Evolutionary conservation across 257 asterid genomes (phyloP), one percentile per base, ranked within the genome.

Genomic region (Cordia subcordata): DNA sequence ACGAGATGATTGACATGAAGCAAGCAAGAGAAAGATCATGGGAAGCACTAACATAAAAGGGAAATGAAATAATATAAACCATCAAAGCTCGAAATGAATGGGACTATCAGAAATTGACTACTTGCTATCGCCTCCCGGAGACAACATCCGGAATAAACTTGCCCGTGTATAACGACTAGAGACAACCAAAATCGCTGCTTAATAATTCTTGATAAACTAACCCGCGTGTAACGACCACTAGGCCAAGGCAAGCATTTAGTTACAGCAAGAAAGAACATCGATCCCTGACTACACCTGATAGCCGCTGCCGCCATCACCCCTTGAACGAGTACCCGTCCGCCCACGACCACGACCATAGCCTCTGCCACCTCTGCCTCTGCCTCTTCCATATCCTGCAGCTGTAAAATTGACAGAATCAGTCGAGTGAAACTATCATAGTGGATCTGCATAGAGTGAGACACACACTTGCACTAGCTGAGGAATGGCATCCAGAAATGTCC

Each of bases 321-420:
- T 76, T 8, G 78, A 69, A 23, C 78, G 5, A 16, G n/a, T 27
- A 11, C 79, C 85, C 86, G 73, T 75, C 56, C 83, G 81, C 1
- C 87, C 93, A 11, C 80, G 81, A 0, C 87, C 86, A 23, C 74
- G 68, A 11, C 79, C 78, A 75, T 76, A 79, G 35, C 82, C 86
- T 61, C 86, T 68, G 62, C 92, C 35, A 27, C 35, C 81, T 35
- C 85, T 83, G 23, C 95, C 94, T 69, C 97, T 73, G 27, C 92
- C 89, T 67, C 94, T 69, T 55, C 85, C 94, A 71, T 81, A 84
- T 57, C 85, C 96, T 76, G 79, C 69, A 62, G 84, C 97, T 90
- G 65, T 40, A 17, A 64, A 17, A 53, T 21, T 0, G 51, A 27
- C 54, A 49, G 18, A 45, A 4, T 14, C 56, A 47, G 13, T 27